phyloP scores from a whole-genome alignment of 169 alveolate genomes.

The Babesia sp. region DNA sequence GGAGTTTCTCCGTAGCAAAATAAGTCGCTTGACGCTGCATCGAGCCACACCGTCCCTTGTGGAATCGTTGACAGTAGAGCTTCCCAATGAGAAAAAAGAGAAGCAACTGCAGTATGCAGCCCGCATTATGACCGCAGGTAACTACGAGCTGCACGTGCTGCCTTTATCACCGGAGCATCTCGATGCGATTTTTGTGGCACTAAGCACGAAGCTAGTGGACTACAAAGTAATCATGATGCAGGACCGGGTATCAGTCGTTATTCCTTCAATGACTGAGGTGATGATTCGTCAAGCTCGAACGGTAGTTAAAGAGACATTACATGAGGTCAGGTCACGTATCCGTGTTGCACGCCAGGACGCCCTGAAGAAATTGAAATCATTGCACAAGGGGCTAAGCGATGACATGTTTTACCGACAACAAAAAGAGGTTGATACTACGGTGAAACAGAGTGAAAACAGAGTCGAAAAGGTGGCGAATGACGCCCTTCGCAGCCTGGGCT shows the following conservation, averaged over 20 bases:
- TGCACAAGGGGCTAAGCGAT: conserved; percentile 60
- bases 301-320: conserved; percentile 6
- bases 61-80: conserved; percentile 44
- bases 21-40: conserved; percentile 45
- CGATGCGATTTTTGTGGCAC: conserved; percentile 34
- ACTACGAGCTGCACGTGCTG: conserved; percentile 53
- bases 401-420: conserved; percentile 61
- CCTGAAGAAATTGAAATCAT: conserved; percentile 33
- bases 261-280: conserved; percentile 27
- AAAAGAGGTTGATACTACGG: conserved; percentile 15
- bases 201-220: conserved; percentile 40
- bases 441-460: conserved; percentile 4
- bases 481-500: conserved; percentile 9
- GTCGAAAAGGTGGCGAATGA: conserved; percentile 19
- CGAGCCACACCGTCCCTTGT: conserved; percentile 58
- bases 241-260: conserved; percentile 30
- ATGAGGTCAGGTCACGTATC: conserved; percentile 14
- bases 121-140: conserved; percentile 48
- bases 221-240: conserved; percentile 43
- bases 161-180: conserved; percentile 34
- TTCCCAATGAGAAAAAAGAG: conserved; percentile 24
- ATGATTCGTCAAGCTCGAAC: conserved; percentile 17
- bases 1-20: conserved; percentile 25
- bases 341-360: conserved; percentile 42
- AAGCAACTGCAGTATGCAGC: conserved; percentile 49